Evolutionary conservation across 2,329 filamentous ascomycete species (phyloP).

Genomic region (Phyllosticta capitalensis): DNA sequence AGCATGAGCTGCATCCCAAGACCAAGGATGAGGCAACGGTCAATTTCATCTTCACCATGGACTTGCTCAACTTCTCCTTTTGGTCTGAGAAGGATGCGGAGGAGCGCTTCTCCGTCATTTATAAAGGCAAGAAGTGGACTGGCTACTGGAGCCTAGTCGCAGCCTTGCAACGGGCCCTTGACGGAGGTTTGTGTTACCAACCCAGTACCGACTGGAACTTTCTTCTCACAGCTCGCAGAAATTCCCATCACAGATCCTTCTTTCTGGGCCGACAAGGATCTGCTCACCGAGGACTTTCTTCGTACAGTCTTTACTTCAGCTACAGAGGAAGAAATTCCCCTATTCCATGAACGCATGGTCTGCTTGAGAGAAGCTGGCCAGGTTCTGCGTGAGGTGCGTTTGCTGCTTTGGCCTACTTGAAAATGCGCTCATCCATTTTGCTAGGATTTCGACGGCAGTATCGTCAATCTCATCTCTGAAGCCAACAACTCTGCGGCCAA

Average conservation of each 20-base stretch:
- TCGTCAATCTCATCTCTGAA: slow-evolving; percentile 61
- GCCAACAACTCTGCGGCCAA: slow-evolving; percentile 71
- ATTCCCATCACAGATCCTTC: slow-evolving; percentile 82
- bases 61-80: slow-evolving; percentile 92
- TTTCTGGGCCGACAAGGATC: slow-evolving; percentile 72
- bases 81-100: slow-evolving; percentile 68
- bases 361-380: slow-evolving; percentile 77
- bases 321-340: slow-evolving; percentile 77
- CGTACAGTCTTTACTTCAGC: slow-evolving; percentile 74
- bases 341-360: slow-evolving; percentile 65
- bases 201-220: not conserved
- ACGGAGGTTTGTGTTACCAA: slow-evolving; percentile 53
- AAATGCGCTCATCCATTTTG: not conserved
- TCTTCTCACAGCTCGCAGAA: slow-evolving; percentile 35
- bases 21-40: slow-evolving; percentile 68
- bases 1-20: slow-evolving; percentile 84
- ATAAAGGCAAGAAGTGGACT: slow-evolving; percentile 73
- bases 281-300: slow-evolving; percentile 66
- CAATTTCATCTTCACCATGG: slow-evolving; percentile 95
- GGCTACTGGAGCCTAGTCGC: slow-evolving; percentile 95
- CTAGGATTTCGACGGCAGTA: slow-evolving; percentile 66
- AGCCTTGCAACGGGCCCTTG: slow-evolving; percentile 72
- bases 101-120: slow-evolving; percentile 74
- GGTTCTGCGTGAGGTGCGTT: slow-evolving; percentile 64
- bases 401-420: not conserved